Percentiles rank a stretch among this genome's conserved stretches.
Conservation (phyloP, 805 yeast genomes). For the Zygoascus flipseniorum region DNA sequence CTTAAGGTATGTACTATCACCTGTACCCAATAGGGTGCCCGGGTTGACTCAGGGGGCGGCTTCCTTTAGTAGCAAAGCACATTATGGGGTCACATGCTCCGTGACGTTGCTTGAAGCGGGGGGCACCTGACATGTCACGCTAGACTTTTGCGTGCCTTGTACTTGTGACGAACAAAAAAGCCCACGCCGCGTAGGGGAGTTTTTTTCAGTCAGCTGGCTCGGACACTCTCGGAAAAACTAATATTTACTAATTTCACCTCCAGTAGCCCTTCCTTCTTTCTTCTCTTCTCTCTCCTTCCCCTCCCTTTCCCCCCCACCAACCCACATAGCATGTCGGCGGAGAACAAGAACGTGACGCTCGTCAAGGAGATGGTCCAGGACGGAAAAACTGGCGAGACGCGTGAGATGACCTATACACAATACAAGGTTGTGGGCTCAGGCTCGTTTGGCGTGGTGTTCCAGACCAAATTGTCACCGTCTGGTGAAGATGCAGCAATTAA, state of each 20-base stretch:
- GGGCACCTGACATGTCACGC: background rate
- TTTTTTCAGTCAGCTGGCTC: no score
- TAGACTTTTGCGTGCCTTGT: no score
- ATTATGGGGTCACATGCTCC: background rate
- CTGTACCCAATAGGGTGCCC: no score
- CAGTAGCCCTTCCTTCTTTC: background rate
- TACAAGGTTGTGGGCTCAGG: constrained; percentile 96
- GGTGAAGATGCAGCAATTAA: constrained; percentile 85
- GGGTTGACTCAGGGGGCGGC: no score
- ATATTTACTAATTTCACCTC: no score
- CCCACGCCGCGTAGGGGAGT: no score
- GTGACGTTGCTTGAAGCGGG: no score
- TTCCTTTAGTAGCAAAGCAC: no score
- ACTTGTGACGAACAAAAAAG: no score
- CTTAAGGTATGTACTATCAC: no score
- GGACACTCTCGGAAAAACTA: no score
- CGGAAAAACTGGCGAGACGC: constrained; percentile 57
- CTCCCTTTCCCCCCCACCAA: background rate
- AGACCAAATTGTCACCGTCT: constrained; percentile 65
- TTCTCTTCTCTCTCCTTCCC: background rate
- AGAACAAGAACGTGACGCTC: constrained; percentile 20
- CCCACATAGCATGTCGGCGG: background rate
- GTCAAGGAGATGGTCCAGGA: constrained; percentile 60
- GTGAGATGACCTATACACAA: constrained; percentile 65
- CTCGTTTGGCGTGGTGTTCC: constrained; percentile 97